Base-by-base conservation (phyloP, 108 stramenopile genomes). In the Fragilariopsis cylindrus region DNA sequence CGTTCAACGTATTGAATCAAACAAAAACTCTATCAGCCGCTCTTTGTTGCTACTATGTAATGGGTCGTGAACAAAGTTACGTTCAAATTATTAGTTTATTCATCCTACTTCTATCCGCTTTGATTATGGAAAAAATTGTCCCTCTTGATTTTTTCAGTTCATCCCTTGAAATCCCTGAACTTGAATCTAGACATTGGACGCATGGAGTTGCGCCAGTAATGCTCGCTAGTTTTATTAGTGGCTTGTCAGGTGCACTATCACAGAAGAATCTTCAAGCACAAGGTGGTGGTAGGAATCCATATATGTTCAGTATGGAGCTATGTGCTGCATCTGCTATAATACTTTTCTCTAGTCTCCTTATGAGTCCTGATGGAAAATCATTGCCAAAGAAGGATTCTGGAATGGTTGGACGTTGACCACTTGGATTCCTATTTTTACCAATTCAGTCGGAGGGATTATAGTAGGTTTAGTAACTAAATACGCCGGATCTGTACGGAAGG, bases 1-100 rank as follows among this genome's bases (percentile, higher is more conserved):
- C 94, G 7, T 98, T 94, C 81, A 97, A 96, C 68, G 95, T 97
- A 15, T 86, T 98, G 66, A 98, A 98, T 73, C 98, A 98, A 71
- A 97, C 97, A 43, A 98, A 98, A 65, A 98, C 97, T 4, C 75
- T 97, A 15, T 91, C 87, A 44, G 97, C 98, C 7, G 98, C 98
- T 4, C 48, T 98, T 12, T 97, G 93, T 69, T 94, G 96, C 19
- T 98, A 88, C 83, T 67, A 96, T 2, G 72, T 98, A 13, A 88
- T 97, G 91, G 95, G 94, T 19, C 81, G 84, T 55, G 74, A 71
- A 71, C 98, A 98, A 80, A 88, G 88, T 46, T 44, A 41, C 7
- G 47, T 87, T 58, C 98, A 98, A 82, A 68, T 97, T 49, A 41
- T 92, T n/a, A 89, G 95, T 41, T 78, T 98, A 12, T 56, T 94